phyloP scores from a whole-genome alignment of 1,284 basidiomycete genomes.

The Blastosporella zonata region DNA sequence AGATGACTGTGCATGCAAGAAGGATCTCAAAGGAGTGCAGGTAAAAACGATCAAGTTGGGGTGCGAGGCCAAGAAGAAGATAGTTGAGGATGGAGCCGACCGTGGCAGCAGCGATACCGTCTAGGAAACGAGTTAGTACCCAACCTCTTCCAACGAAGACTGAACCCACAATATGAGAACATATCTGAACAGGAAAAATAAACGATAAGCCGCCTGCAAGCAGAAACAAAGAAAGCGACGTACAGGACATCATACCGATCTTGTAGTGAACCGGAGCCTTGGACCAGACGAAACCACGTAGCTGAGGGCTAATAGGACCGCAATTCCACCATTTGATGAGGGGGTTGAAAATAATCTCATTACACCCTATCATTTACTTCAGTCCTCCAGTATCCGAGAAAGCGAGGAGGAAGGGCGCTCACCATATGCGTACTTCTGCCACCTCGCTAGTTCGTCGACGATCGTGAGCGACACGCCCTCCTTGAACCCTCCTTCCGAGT shows the following conservation, averaged over 20 bases:
- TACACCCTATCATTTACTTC: slow-evolving; percentile 39
- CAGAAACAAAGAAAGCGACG: slow-evolving; percentile 30
- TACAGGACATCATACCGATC: slow-evolving; percentile 74
- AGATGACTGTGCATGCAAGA: slow-evolving; percentile 75
- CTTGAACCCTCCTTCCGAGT: slow-evolving; percentile 77
- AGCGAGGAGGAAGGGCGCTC: slow-evolving; percentile 12
- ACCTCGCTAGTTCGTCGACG: slow-evolving; percentile 79
- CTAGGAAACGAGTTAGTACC: slow-evolving; percentile 30
- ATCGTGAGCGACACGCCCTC: slow-evolving; percentile 84
- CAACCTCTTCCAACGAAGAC: neutral
- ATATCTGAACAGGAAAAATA: slow-evolving; percentile 49
- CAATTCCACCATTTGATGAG: slow-evolving; percentile 66
- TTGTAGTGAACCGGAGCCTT: slow-evolving; percentile 80
- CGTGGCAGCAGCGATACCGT: slow-evolving; percentile 72
- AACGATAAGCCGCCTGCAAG: slow-evolving; percentile 6
- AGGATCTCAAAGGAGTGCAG: slow-evolving; percentile 73
- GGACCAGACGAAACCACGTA: slow-evolving; percentile 76
- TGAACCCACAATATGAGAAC: slow-evolving; percentile 71
- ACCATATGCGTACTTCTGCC: slow-evolving; percentile 79
- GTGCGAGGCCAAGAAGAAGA: slow-evolving; percentile 64
- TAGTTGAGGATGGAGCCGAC: slow-evolving; percentile 70
- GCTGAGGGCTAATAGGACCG: slow-evolving; percentile 75
- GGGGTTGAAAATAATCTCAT: slow-evolving; percentile 79
- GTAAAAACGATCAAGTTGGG: slow-evolving; percentile 66
- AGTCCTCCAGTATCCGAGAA: slow-evolving; percentile 1